phyloP scores from a whole-genome alignment of 2,329 filamentous ascomycete species.

The Calonectria henricotiae region DNA sequence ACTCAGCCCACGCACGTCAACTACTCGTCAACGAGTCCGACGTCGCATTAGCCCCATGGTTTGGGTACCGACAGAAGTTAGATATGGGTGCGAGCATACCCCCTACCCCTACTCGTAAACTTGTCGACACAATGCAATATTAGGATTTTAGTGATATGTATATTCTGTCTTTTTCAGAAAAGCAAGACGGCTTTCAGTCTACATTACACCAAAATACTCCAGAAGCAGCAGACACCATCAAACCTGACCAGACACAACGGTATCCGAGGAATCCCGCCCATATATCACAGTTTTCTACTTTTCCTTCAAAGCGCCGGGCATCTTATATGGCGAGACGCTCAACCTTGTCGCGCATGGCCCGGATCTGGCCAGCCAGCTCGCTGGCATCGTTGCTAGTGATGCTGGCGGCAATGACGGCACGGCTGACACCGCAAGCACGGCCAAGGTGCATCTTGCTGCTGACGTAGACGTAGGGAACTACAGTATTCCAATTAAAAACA shows the following conservation, averaged over 20 bases:
- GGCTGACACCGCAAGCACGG: constrained; percentile 89
- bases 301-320: constrained; percentile 44
- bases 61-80: constrained; percentile 17
- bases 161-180: constrained; percentile 38
- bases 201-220: constrained; percentile 42
- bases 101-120: not conserved
- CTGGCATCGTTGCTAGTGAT: constrained; percentile 95
- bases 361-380: constrained; percentile 90
- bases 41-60: constrained; percentile 44
- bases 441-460: constrained; percentile 88
- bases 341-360: constrained; percentile 92
- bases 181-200: constrained; percentile 37
- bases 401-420: constrained; percentile 87
- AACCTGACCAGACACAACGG: constrained; percentile 41
- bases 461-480: constrained; percentile 76
- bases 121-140: not conserved
- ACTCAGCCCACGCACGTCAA: constrained; percentile 38
- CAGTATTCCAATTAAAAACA: constrained; percentile 36
- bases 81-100: not conserved
- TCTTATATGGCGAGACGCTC: constrained; percentile 93
- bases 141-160: constrained; percentile 43
- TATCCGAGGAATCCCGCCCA: constrained; percentile 20
- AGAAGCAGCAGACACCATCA: constrained; percentile 28
- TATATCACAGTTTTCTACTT: constrained; percentile 27
- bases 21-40: constrained; percentile 38